Evolutionary conservation across 164 flowering plant species (phyloP).

Genomic region (Vitis riparia): DNA sequence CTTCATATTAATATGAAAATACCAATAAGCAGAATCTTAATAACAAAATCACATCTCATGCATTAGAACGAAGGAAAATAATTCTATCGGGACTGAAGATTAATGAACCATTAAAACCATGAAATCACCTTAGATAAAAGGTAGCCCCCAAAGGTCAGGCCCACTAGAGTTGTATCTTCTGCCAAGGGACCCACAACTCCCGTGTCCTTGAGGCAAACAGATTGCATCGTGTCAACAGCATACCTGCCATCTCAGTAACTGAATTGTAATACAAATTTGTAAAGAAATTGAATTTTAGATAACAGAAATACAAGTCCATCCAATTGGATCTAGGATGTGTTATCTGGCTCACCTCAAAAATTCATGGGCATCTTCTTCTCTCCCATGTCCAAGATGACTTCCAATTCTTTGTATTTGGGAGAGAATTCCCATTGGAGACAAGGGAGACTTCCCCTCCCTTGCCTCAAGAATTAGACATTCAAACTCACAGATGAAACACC

Average conservation of each 20-base stretch:
- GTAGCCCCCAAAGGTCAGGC: constrained; percentile 53
- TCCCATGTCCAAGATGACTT: constrained; percentile 52
- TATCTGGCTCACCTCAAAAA: constrained; percentile 32
- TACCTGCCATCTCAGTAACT: constrained; percentile 36
- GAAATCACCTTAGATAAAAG: constrained; percentile 48
- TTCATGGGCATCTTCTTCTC: constrained; percentile 52
- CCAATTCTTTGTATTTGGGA: constrained; percentile 49
- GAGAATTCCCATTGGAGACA: constrained; percentile 64
- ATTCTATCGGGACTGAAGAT: not conserved
- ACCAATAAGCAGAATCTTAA: constrained; percentile 2
- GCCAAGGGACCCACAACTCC: constrained; percentile 26
- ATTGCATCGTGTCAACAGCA: constrained; percentile 55
- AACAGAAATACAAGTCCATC: not conserved
- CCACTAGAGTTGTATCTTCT: constrained; percentile 49
- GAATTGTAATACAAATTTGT: constrained; percentile 11
- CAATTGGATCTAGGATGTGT: not conserved
- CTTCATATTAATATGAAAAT: constrained; percentile 3
- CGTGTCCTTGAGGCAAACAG: constrained; percentile 40
- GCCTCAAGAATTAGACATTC: constrained; percentile 58
- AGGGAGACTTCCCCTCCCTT: constrained; percentile 57
- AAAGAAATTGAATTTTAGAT: not conserved
- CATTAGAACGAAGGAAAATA: not conserved
- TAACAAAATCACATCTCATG: not conserved
- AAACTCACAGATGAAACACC: constrained; percentile 93
- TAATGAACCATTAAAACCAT: constrained; percentile 1